phyloP scores from a whole-genome alignment of 2,329 filamentous ascomycete species.

The Cordyceps fumosorosea region DNA sequence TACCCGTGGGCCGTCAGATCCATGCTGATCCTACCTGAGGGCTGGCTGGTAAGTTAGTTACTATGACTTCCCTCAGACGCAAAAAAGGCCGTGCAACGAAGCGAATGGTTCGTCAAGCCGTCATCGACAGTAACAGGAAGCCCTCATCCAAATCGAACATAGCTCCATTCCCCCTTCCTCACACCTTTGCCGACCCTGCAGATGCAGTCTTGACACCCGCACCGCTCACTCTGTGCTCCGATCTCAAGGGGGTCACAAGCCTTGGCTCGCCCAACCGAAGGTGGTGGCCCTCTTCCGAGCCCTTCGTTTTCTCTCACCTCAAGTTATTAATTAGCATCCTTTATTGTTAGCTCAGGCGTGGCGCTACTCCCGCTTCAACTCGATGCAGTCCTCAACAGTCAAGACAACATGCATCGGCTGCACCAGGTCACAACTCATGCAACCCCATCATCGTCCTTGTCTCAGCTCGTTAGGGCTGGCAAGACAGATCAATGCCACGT shows the following conservation, averaged over 20 bases:
- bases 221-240: neutral
- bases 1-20: neutral
- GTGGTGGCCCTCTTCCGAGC: neutral
- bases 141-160: neutral
- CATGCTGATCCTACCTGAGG: neutral
- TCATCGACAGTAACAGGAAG: neutral
- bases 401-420: neutral
- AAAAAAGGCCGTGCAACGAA: neutral
- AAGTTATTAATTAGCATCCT: neutral
- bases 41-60: neutral
- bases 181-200: neutral
- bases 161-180: neutral
- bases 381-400: neutral
- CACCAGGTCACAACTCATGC: neutral
- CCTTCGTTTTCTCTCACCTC: neutral
- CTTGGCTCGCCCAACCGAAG: conserved; percentile 1
- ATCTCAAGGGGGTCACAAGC: neutral
- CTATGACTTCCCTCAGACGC: neutral
- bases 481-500: conserved; percentile 1
- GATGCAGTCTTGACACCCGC: neutral
- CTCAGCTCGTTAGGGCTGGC: conserved; percentile 5
- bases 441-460: neutral
- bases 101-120: neutral
- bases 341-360: neutral
- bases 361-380: neutral